Percentiles rank a stretch among this genome's conserved stretches.
phyloP scores from a whole-genome alignment of 2,329 filamentous ascomycete genomes.

The Exophiala phaeomuriformis region DNA sequence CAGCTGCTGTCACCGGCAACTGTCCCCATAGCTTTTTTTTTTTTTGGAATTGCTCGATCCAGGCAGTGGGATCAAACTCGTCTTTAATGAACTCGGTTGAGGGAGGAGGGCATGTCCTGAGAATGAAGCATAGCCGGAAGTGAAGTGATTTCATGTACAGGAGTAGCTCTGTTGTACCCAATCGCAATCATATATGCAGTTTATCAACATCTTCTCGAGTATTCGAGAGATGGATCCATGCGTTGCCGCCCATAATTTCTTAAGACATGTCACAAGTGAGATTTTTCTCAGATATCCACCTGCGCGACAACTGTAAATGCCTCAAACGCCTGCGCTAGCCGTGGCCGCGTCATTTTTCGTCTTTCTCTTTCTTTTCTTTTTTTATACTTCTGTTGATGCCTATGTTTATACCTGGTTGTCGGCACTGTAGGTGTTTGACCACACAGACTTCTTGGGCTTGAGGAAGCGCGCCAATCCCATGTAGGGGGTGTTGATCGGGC shows the following conservation, averaged over 20 bases:
- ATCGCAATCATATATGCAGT: background rate
- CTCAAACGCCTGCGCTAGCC: background rate
- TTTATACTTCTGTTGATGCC: background rate
- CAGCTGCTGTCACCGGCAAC: too few relatives aligned
- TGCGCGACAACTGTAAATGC: background rate
- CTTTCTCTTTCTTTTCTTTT: background rate
- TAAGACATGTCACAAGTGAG: background rate
- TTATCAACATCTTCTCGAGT: background rate
- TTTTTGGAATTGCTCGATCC: too few relatives aligned
- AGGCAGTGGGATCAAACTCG: too few relatives aligned
- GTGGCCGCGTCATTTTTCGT: background rate
- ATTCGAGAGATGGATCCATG: background rate
- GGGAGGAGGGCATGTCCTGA: too few relatives aligned
- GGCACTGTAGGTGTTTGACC: constrained; percentile 23
- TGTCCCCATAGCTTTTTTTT: too few relatives aligned
- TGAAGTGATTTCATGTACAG: background rate
- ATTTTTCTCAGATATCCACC: background rate
- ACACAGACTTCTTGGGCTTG: constrained; percentile 25
- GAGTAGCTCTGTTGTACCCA: too few relatives aligned
- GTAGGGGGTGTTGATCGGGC: constrained; percentile 61
- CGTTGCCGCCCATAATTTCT: background rate
- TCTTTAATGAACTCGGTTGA: too few relatives aligned
- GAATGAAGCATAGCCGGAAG: too few relatives aligned
- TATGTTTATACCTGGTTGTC: constrained; percentile 15
- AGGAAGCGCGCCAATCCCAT: constrained; percentile 53